A percentile compares a stretch with the other conserved stretches of the same genome.
These are phyloP conservation scores for Pythium phragmitis DNA, from an alignment of 352 stramenopile species.

Conservation along the genomic window DNA sequence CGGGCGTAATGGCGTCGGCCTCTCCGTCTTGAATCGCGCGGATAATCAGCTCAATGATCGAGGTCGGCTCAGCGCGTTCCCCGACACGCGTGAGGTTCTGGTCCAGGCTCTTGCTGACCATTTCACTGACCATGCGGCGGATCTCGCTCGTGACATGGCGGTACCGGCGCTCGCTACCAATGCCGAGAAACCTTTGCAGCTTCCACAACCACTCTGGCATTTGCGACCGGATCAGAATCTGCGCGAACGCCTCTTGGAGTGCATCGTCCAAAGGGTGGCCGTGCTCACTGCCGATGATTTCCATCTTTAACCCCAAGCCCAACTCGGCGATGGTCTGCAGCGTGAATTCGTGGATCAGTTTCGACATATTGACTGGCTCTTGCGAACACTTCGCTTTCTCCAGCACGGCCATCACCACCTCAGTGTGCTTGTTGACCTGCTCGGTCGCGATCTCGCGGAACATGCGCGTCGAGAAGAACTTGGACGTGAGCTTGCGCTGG, in stretches of 20 bases:
- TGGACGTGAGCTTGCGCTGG: slow-evolving; percentile 23
- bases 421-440: slow-evolving; percentile 19
- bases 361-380: slow-evolving; percentile 14
- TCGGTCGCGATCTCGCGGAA: slow-evolving; percentile 13
- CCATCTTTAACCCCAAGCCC: slow-evolving; percentile 27
- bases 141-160: background rate
- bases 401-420: slow-evolving; percentile 2
- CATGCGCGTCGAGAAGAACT: slow-evolving; percentile 23
- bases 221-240: slow-evolving; percentile 17
- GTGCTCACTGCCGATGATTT: slow-evolving; percentile 8
- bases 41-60: slow-evolving; percentile 27
- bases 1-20: slow-evolving; percentile 13
- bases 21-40: slow-evolving; percentile 20
- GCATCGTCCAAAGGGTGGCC: slow-evolving; percentile 16
- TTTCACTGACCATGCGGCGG: slow-evolving; percentile 14
- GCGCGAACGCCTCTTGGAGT: slow-evolving; percentile 2
- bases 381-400: background rate
- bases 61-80: slow-evolving; percentile 9
- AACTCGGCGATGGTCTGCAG: slow-evolving; percentile 31
- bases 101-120: slow-evolving; percentile 16
- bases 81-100: slow-evolving; percentile 3
- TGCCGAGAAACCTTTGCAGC: slow-evolving; percentile 17
- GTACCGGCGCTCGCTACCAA: slow-evolving; percentile 20
- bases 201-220: slow-evolving; percentile 21
- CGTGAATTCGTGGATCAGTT: slow-evolving; percentile 27